Evolutionary conservation across 2,329 filamentous ascomycete genomes (phyloP), one percentile per base, ranked within the genome.

Genomic region (Beauveria sp.): DNA sequence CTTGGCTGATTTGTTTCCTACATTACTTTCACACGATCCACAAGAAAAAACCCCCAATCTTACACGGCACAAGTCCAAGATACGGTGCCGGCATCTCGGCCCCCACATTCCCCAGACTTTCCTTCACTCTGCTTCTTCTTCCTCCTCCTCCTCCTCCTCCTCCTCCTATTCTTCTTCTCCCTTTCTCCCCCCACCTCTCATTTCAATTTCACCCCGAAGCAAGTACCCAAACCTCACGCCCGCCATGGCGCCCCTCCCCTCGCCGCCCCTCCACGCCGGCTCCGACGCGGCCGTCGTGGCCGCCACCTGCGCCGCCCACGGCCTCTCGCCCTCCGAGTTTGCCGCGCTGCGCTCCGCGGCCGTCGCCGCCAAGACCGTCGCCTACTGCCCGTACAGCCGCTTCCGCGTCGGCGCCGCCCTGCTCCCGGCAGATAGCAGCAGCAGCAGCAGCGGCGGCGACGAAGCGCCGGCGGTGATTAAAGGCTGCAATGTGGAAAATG

Each of bases 401-500:
- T 99, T 98, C 81, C 90, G 88, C 65, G 95, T 99, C 65, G 95
- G 95, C 65, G 88, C 90, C 55, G 87, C 89, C 40, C 76, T 98
- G 64, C 85, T 98, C 65, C 73, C 73, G 10, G 43, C 70, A 1
- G 12, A 38, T 14, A 38, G 1, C 10, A 14, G 4, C 34, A 31
- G 18, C 20, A 26, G 12, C 52, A 18, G 38, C 6, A 6, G 7
- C 46, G 1, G 31, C 80, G 34, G 83, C 81, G 3, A 65, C 68
- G 18, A 2, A 1, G 20, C 8, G 34, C 10, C 60, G 20, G 42
- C 10, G 57, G 64, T 72, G 54, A 70, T 72, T 54, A 66, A 67
- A 52, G 95, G 95, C 60, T 92, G 90, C 65, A 96, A 96, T 72
- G 86, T 98, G 64, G 95, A 99, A 77, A 97, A 98, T 72, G 93